These are phyloP conservation scores for Penicillium cataractarum DNA, from an alignment of 495 filamentous ascomycete species.

Conservation along the genomic window DNA sequence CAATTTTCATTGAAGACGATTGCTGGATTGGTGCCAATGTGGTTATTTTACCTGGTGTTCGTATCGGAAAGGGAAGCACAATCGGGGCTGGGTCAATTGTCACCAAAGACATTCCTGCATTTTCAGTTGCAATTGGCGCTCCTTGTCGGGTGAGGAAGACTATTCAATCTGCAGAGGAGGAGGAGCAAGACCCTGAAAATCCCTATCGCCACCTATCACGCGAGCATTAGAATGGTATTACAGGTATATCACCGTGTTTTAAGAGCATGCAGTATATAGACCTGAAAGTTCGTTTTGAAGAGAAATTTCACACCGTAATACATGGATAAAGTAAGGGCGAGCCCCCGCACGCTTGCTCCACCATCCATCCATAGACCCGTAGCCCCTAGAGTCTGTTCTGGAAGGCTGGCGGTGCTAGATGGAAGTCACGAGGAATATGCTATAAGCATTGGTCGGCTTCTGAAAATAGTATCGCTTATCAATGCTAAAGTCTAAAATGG, in stretches of 20 bases:
- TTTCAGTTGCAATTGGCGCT: constrained; percentile 44
- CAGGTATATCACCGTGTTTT: no score
- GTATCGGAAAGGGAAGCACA: constrained; percentile 49
- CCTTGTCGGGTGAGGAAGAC: constrained; percentile 33
- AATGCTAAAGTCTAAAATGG: background rate
- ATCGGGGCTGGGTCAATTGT: constrained; percentile 53
- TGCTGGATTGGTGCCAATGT: constrained; percentile 85
- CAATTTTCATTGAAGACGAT: constrained; percentile 77
- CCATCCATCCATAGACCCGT: background rate
- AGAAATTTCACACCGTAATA: background rate
- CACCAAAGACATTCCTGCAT: constrained; percentile 49
- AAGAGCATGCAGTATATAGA: no score
- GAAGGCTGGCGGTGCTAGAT: background rate
- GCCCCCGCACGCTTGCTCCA: background rate
- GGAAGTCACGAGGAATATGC: no score
- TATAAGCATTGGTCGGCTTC: no score
- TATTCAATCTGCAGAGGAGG: constrained; percentile 25
- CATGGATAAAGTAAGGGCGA: background rate
- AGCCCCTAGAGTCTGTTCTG: background rate
- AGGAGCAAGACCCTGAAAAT: constrained; percentile 25
- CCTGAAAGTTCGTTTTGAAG: background rate
- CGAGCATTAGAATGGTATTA: background rate
- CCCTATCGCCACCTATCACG: constrained; percentile 20
- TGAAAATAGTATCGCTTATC: background rate
- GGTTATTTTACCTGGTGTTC: constrained; percentile 71